Evolutionary conservation across 2,329 filamentous ascomycete genomes (phyloP).

Genomic region (Nannizzia gypsea): DNA sequence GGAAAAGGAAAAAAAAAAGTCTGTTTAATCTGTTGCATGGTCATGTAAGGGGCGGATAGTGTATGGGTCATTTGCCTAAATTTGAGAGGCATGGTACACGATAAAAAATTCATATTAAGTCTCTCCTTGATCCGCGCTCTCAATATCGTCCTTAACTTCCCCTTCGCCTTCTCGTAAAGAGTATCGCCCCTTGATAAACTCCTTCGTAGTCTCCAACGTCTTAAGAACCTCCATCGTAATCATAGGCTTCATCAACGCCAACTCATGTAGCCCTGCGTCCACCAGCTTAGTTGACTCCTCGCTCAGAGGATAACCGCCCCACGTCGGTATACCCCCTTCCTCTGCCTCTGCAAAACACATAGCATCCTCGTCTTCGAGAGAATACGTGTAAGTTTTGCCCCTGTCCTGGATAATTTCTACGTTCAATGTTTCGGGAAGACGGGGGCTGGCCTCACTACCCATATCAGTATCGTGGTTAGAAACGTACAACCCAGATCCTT

Average conservation of each 20-base stretch:
- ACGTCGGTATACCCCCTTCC: not conserved
- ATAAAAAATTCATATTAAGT: not conserved
- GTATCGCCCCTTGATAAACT: not conserved
- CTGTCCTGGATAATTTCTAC: not conserved
- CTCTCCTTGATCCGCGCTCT: not conserved
- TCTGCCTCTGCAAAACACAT: not conserved
- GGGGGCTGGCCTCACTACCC: not conserved
- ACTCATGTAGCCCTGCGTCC: not conserved
- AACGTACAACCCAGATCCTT: not conserved
- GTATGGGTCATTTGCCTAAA: not conserved
- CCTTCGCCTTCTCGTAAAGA: not conserved
- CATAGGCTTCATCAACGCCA: not conserved
- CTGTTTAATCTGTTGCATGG: not conserved
- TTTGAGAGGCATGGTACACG: not conserved
- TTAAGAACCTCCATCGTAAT: conserved; percentile 3
- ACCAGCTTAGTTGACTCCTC: conserved; percentile 4
- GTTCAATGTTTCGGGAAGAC: not conserved
- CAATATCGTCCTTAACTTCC: not conserved
- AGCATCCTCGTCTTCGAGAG: not conserved
- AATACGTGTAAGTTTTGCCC: not conserved
- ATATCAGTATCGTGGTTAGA: not conserved
- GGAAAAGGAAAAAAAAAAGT: not conserved
- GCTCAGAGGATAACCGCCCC: not conserved
- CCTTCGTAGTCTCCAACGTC: not conserved
- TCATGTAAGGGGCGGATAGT: not conserved